These are phyloP conservation scores for Herpetomonas tarakana DNA, from an alignment of 208 protist species.

Conservation along the genomic window DNA sequence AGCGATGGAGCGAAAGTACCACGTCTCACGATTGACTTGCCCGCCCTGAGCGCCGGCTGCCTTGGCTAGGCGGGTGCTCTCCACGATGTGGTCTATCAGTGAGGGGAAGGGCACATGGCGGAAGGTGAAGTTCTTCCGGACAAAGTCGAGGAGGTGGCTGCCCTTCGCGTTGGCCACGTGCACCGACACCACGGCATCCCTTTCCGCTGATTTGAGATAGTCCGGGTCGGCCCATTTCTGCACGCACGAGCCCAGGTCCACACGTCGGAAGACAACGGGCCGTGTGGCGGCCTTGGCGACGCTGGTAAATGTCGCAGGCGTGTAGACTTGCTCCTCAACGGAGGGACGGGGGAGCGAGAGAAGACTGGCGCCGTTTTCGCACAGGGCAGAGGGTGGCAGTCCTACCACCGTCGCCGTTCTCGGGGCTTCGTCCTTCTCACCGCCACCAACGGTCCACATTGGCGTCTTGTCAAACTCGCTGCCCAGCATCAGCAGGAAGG, in stretches of 20 bases:
- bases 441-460: no score
- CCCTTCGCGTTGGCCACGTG: constrained; percentile 46
- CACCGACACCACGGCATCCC: constrained; percentile 62
- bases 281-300: constrained; percentile 18
- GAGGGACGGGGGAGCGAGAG: constrained; percentile 25
- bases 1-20: constrained; percentile 87
- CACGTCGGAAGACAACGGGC: constrained; percentile 70
- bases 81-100: constrained; percentile 63
- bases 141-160: constrained; percentile 81
- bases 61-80: constrained; percentile 19
- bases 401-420: no score
- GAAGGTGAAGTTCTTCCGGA: constrained; percentile 88
- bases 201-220: constrained; percentile 58
- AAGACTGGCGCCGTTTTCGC: not conserved
- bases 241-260: constrained; percentile 60
- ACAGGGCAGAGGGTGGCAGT: no score
- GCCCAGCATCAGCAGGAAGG: constrained; percentile 56
- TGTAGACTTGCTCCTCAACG: constrained; percentile 43
- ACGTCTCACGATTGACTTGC: no score
- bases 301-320: constrained; percentile 28
- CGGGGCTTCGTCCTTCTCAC: no score
- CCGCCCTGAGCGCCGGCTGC: not conserved
- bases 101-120: constrained; percentile 65
- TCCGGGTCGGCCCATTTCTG: constrained; percentile 36
- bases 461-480: no score